phyloP scores from a whole-genome alignment of 257 asterid genomes.

The Rhazya stricta region DNA sequence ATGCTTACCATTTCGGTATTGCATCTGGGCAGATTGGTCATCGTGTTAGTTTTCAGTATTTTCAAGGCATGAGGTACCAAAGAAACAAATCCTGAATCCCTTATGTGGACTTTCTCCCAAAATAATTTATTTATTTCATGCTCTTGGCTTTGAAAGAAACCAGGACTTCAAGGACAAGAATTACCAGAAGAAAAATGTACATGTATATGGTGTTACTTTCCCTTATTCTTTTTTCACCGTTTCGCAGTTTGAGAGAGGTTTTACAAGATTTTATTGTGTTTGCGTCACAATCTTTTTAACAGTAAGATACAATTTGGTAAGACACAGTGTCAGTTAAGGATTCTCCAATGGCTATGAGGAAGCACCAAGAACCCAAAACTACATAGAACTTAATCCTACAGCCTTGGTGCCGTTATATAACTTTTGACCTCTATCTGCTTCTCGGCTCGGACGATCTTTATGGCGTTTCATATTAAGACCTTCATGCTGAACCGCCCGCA shows the following conservation, averaged over 20 bases:
- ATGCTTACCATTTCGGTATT: background rate
- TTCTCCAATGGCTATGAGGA: background rate
- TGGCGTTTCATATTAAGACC: background rate
- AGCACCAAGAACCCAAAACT: background rate
- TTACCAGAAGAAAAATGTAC: background rate
- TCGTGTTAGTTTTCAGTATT: background rate
- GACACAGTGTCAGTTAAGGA: background rate
- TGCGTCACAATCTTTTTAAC: too few relatives aligned
- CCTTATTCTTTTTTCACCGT: too few relatives aligned
- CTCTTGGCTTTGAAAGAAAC: background rate
- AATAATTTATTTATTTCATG: background rate
- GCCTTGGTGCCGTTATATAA: too few relatives aligned
- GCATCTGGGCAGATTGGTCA: background rate
- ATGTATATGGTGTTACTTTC: too few relatives aligned
- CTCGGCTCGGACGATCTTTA: background rate
- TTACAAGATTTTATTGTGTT: background rate
- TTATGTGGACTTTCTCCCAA: background rate
- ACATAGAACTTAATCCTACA: background rate
- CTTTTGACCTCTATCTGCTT: background rate
- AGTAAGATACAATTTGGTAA: too few relatives aligned
- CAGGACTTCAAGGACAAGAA: background rate
- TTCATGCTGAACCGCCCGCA: background rate
- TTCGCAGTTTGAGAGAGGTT: too few relatives aligned
- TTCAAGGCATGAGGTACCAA: background rate
- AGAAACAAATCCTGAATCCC: background rate